These are phyloP conservation scores for Lolium perenne DNA, from an alignment of 176 grass and related monocot genomes.

Conservation along the genomic window DNA sequence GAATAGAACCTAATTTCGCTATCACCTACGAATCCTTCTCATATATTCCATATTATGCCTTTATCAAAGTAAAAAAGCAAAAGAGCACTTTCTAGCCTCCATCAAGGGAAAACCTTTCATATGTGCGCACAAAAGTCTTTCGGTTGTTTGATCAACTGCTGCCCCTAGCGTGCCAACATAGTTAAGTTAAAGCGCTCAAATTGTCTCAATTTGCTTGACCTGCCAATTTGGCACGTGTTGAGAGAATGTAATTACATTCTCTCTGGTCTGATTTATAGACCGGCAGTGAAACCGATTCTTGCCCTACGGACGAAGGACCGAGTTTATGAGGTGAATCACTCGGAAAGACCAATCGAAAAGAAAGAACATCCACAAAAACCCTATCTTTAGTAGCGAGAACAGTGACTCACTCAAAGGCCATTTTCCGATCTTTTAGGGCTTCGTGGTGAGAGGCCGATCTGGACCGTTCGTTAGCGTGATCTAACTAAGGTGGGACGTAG, in stretches of 20 bases:
- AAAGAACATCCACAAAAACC: neutral
- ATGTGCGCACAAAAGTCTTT: too few relatives aligned
- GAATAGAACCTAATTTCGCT: neutral
- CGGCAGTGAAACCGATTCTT: too few relatives aligned
- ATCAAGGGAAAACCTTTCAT: neutral
- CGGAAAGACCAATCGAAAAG: neutral
- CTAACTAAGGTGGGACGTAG: too few relatives aligned
- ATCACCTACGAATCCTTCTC: neutral
- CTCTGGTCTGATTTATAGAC: too few relatives aligned
- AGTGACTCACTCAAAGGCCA: too few relatives aligned
- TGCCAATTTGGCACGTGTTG: too few relatives aligned
- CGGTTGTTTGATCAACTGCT: neutral
- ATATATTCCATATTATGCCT: neutral
- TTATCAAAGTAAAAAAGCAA: neutral
- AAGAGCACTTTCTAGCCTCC: neutral
- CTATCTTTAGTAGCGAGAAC: too few relatives aligned
- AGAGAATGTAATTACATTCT: too few relatives aligned
- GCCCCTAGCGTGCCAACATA: neutral
- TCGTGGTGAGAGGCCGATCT: too few relatives aligned
- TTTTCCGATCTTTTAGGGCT: too few relatives aligned
- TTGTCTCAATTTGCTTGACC: too few relatives aligned
- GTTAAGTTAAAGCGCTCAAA: neutral
- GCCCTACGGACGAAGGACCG: neutral
- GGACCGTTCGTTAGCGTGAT: too few relatives aligned
- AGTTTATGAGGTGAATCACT: neutral